Evolutionary conservation across 1,284 basidiomycete species (phyloP).

Genomic region (Waitea zeae): DNA sequence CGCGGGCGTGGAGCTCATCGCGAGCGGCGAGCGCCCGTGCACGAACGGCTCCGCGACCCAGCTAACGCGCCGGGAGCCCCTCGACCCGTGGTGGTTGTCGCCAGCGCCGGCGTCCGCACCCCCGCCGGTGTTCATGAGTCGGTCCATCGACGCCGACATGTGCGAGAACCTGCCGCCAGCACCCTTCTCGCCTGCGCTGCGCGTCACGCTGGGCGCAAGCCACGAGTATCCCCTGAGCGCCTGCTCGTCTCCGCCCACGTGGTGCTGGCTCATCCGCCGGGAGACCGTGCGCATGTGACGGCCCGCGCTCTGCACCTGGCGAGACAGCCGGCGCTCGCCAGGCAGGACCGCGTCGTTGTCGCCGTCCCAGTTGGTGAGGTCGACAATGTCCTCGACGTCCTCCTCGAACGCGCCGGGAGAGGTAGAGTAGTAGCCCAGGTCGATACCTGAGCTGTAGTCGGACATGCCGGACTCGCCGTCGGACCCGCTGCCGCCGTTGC

Average conservation of each 20-base stretch:
- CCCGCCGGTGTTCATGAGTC: neutral
- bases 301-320: conserved; percentile 49
- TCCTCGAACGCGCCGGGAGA: neutral
- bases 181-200: neutral
- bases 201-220: neutral
- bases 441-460: conserved; percentile 20
- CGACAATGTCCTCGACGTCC: conserved; percentile 22
- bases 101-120: neutral
- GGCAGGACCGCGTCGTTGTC: conserved; percentile 50
- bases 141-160: conserved; percentile 1
- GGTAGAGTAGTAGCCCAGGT: conserved; percentile 21
- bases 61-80: too few species aligned
- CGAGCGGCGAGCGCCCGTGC: neutral
- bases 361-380: conserved; percentile 72
- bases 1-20: neutral
- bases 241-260: conserved; percentile 6
- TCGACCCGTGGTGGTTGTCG: neutral
- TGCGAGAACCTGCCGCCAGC: neutral
- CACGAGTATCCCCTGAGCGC: neutral
- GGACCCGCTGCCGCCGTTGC: conserved; percentile 12
- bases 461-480: conserved; percentile 10
- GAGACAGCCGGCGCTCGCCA: conserved; percentile 45
- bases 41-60: too few species aligned
- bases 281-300: conserved; percentile 42
- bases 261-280: conserved; percentile 15